Evolutionary conservation across 2,329 filamentous ascomycete species (phyloP), one percentile per base, ranked within the genome.

Genomic region (Venturia pyrina): DNA sequence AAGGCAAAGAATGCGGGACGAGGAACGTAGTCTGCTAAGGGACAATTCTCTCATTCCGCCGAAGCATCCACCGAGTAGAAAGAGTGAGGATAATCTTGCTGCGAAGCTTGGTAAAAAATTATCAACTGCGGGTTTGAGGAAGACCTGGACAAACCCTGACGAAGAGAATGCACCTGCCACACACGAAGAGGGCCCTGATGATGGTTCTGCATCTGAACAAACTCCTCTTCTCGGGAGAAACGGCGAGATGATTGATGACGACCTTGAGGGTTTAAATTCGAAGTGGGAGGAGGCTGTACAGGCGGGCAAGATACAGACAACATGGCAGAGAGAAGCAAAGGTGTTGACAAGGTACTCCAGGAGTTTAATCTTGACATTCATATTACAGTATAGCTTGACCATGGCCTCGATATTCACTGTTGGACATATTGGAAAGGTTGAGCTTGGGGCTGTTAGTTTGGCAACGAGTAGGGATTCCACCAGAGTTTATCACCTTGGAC

Each of bases 251-350:
- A 41, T 61, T 48, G 48, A 32, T 8, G 83, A 85, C 53, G 80
- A 83, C 63, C 80, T 93, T 63, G 85, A 89, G 19, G 28, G 15
- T 37, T 70, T 83, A 86, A 71, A 37, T 37, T 34, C 28, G 53
- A 88, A 90, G 73, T 96, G 91, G 91, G 88, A 93, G 68, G 89
- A 92, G 68, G 93, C 93, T 0, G 89, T 97, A 13, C 83, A 86
- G 0, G 85, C 89, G 0, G 91, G 92, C 13, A 84, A 87, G 72
- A 93, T 98, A 69, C 87, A 88, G 64, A 97, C 93, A 5, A 96
- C 91, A 5, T 98, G 93, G 92, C 88, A 89, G 75, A 86, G 93
- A 68, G 93, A 98, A 80, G 82, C 89, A 53, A 92, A 93, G 78
- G 92, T 92, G 0, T 82, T 98, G 50, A 79, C 83, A 40, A 81